Conservation (phyloP, 768 basidiomycete genomes). For the Brasilioporus rufonigricans region DNA sequence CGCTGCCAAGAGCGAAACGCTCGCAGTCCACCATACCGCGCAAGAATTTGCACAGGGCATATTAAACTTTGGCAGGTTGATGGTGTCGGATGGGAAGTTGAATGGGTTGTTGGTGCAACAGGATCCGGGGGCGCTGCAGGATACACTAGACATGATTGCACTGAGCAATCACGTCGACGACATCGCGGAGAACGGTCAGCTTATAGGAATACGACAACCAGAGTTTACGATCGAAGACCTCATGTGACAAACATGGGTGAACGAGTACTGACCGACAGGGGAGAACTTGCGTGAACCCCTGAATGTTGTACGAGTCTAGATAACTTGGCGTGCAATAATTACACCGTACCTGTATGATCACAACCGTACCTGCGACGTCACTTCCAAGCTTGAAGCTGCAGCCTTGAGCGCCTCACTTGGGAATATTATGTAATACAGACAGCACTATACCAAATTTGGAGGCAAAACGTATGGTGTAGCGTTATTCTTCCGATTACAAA, state of each 20-base stretch:
- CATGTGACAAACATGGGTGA: conserved; percentile 7
- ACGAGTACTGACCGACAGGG: too few species aligned
- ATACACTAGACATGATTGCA: conserved; percentile 13
- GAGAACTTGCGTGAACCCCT: too few species aligned
- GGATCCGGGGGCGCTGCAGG: conserved; percentile 7
- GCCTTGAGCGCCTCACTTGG: too few species aligned
- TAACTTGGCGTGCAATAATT: too few species aligned
- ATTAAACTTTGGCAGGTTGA: conserved; percentile 8
- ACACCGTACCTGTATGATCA: too few species aligned
- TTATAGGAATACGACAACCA: background rate
- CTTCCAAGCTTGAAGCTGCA: too few species aligned
- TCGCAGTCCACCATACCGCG: conserved; percentile 8
- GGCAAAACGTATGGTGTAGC: too few species aligned
- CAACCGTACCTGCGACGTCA: too few species aligned
- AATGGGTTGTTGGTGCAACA: conserved; percentile 2
- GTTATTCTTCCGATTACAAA: too few species aligned
- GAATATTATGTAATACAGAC: too few species aligned
- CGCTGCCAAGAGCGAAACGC: conserved; percentile 14
- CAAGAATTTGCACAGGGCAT: conserved; percentile 10
- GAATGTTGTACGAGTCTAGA: too few species aligned
- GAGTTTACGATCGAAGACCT: conserved; percentile 2
- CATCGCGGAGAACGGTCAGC: background rate
- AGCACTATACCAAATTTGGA: too few species aligned
- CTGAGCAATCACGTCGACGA: background rate
- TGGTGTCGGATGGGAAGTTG: conserved; percentile 3